Percentiles rank a stretch among this genome's conserved stretches.
Evolutionary conservation across 306 rosid species (phyloP).

Genomic region (Glycine tomentella): DNA sequence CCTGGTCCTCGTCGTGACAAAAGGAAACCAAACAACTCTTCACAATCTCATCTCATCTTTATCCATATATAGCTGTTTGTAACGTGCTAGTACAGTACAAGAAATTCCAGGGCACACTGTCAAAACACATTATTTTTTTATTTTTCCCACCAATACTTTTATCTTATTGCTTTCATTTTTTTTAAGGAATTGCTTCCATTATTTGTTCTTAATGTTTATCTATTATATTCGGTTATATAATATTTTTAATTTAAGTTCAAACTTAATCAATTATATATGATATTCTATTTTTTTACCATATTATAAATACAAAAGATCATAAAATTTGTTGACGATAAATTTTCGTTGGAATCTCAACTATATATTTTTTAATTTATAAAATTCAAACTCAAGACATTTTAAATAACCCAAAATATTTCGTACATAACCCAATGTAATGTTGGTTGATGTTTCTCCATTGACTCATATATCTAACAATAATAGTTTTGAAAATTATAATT

Average conservation of each 20-base stretch:
- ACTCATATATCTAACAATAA: too few relatives aligned
- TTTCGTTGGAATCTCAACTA: too few relatives aligned
- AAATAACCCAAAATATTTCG: too few relatives aligned
- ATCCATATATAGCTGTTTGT: background rate
- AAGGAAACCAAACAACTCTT: background rate
- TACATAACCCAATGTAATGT: too few relatives aligned
- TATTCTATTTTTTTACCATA: background rate
- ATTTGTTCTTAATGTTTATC: background rate
- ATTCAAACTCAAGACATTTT: too few relatives aligned
- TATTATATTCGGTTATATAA: background rate
- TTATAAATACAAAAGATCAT: too few relatives aligned
- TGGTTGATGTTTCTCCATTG: too few relatives aligned
- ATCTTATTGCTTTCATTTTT: background rate
- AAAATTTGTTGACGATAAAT: too few relatives aligned
- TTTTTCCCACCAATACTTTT: too few relatives aligned
- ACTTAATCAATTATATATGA: background rate
- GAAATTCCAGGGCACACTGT: background rate
- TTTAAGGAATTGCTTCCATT: background rate
- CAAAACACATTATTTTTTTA: background rate
- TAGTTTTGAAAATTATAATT: too few relatives aligned
- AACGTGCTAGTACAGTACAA: background rate
- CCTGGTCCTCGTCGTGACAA: constrained; percentile 17
- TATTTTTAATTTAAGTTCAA: background rate
- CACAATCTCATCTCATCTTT: background rate
- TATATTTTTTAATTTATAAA: too few relatives aligned